phyloP scores from a whole-genome alignment of 2,329 filamentous ascomycete genomes.

The Aspergillus pseudoviridinutans region DNA sequence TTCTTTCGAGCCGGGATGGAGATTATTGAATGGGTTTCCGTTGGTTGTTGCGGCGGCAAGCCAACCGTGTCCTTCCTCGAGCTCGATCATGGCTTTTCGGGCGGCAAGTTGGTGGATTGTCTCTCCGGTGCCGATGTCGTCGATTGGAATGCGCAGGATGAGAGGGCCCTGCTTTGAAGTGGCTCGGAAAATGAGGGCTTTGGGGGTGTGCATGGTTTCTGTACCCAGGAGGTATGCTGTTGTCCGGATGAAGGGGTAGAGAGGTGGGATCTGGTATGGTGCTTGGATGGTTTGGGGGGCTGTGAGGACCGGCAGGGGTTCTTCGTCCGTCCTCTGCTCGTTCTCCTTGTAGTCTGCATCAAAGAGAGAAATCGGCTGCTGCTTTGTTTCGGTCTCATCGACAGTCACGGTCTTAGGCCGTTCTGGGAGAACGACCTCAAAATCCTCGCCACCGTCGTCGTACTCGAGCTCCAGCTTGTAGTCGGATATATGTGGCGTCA shows the following conservation, averaged over 20 bases:
- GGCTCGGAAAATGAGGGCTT: conserved; percentile 56
- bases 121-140: conserved; percentile 44
- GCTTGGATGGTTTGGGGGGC: conserved; percentile 60
- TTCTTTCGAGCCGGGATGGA: conserved; percentile 49
- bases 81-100: conserved; percentile 62
- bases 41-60: conserved; percentile 47
- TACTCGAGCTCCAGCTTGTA: conserved; percentile 64
- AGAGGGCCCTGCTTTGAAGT: conserved; percentile 57
- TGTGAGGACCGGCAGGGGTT: conserved; percentile 51
- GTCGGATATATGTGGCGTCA: conserved; percentile 63
- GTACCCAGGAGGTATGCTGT: conserved; percentile 62
- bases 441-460: conserved; percentile 48
- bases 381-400: conserved; percentile 13
- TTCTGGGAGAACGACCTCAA: conserved; percentile 60
- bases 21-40: conserved; percentile 45
- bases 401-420: conserved; percentile 9
- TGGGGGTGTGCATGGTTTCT: conserved; percentile 44
- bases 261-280: conserved; percentile 58
- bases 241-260: conserved; percentile 65
- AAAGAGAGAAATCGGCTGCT: conserved; percentile 58
- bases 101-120: conserved; percentile 69
- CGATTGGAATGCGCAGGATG: conserved; percentile 61
- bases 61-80: conserved; percentile 69
- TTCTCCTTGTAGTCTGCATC: conserved; percentile 45
- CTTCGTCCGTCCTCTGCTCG: conserved; percentile 30